These are phyloP conservation scores for Crithidia expoeki DNA, from an alignment of 208 protist genomes.

Conservation along the genomic window DNA sequence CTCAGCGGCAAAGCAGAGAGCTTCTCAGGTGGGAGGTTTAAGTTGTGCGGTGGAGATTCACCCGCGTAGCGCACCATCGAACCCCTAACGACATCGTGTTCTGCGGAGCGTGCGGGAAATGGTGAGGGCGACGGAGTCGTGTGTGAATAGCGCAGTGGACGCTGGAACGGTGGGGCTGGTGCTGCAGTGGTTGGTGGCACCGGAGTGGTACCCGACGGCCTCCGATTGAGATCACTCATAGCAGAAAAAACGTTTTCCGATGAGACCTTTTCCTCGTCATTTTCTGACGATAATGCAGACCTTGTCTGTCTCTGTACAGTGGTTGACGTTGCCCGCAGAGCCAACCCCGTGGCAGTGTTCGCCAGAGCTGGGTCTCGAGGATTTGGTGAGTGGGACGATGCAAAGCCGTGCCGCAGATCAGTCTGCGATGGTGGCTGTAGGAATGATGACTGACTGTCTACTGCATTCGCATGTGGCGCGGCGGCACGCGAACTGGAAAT, in stretches of 20 bases:
- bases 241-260: background rate
- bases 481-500: background rate
- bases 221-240: background rate
- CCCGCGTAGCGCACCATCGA: background rate
- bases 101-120: background rate
- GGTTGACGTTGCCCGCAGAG: background rate
- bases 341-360: background rate
- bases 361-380: background rate
- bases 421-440: background rate
- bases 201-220: background rate
- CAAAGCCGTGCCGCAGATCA: background rate
- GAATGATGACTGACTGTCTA: background rate
- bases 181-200: background rate
- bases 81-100: background rate
- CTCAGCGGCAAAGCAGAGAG: background rate
- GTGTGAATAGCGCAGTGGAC: background rate
- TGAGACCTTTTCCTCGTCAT: no score
- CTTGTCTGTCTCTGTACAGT: no score
- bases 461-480: background rate
- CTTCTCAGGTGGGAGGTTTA: background rate
- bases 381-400: background rate
- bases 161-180: background rate
- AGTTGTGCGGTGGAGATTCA: background rate
- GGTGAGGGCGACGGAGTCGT: background rate
- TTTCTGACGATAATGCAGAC: no score